phyloP scores from a whole-genome alignment of 768 basidiomycete genomes.

The Baorangia bicolor region DNA sequence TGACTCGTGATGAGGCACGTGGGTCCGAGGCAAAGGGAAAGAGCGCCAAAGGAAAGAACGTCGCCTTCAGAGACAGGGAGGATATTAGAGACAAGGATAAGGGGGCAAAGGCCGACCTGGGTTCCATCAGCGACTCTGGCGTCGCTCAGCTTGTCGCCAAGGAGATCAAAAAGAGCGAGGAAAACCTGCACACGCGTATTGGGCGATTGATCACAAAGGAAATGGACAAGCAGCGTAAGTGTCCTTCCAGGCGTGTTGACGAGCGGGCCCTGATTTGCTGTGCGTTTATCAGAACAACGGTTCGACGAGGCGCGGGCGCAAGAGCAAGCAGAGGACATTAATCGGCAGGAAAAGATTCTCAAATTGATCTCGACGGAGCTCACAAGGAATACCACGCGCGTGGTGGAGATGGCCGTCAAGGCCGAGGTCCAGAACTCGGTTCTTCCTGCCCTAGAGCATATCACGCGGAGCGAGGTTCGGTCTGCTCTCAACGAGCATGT shows the following conservation, averaged over 20 bases:
- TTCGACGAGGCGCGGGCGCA: conserved; percentile 77
- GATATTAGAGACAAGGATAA: conserved; percentile 43
- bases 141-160: conserved; percentile 61
- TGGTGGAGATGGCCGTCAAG: conserved; percentile 89
- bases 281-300: conserved; percentile 60
- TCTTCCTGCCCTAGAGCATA: conserved; percentile 75
- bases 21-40: conserved; percentile 49
- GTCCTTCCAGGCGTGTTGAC: conserved; percentile 5
- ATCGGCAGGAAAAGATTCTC: conserved; percentile 84
- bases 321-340: conserved; percentile 79
- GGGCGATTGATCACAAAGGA: conserved; percentile 81
- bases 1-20: conserved; percentile 58
- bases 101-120: conserved; percentile 25
- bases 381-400: conserved; percentile 83
- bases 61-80: conserved; percentile 60
- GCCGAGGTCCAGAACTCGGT: conserved; percentile 82
- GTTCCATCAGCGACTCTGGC: conserved; percentile 47
- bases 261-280: conserved; percentile 3
- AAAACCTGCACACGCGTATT: conserved; percentile 71
- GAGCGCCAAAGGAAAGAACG: conserved; percentile 53
- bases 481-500: conserved; percentile 76
- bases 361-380: conserved; percentile 86
- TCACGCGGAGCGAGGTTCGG: conserved; percentile 81
- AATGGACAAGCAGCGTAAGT: conserved; percentile 87
- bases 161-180: conserved; percentile 84